Base-by-base conservation (phyloP, 345 rosid species). In the Trapa bicornis region DNA sequence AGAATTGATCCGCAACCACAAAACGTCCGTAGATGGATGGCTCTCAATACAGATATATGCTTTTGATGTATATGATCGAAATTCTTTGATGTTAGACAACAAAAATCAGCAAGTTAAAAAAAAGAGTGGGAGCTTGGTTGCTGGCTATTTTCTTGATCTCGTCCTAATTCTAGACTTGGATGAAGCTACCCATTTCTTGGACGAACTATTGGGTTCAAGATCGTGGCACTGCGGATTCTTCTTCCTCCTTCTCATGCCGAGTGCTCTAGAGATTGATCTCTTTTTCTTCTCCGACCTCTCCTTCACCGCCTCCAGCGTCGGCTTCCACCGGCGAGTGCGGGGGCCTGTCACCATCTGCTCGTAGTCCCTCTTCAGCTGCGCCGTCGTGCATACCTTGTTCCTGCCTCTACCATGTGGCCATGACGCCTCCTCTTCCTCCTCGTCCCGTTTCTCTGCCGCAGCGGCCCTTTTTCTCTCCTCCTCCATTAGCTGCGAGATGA, bases 241-340 rank as follows among this genome's bases (percentile, higher is more conserved):
- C 76, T 75, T 82, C 71, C 73, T 79, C 45, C 76, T 79, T 80
- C 75, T 84, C 75, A 80, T 82, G 47, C 85, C 85, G 68, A 83
- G 67, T 1, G 84, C 75, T 61, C 75, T 72, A 71, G 86, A 48
- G 66, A 66, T 38, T 65, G 63, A 41, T 6, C 65, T 13, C 69
- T 9, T 79, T 65, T 71, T 79, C 82, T 74, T 78, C 78, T 71
- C 79, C 5, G 74, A 72, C 43, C 64, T 77, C 80, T 92, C 98
- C 32, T 36, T 75, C n/a, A 92, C 86, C 0, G 92, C 85, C 74
- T 89, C 98, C 47, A 92, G 83, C 86, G 86, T 87, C 0, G 98
- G 98, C 53, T 83, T 84, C 98, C 98, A 92, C 50, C 66, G 82
- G 6, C 85, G 76, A 29, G 80, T 69, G 48, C 81, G 80, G 22